Conservation (phyloP, 495 filamentous ascomycete species). For the Hypoxylon intermedium region DNA sequence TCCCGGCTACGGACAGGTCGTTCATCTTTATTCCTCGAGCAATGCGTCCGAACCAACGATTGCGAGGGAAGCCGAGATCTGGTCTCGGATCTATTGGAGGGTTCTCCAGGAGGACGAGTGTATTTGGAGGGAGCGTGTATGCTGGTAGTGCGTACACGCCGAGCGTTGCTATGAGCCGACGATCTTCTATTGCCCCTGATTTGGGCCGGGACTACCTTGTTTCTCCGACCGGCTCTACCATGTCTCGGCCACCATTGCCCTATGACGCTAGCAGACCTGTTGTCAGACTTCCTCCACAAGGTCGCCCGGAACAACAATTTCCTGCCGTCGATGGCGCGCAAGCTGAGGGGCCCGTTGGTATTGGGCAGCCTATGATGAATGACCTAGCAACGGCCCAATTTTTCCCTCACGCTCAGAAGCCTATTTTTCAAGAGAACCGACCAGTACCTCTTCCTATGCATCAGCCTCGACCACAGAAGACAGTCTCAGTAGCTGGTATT, state of each 20-base stretch:
- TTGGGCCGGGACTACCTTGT: constrained; percentile 74
- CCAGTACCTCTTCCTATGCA: constrained; percentile 84
- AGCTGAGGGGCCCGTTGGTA: constrained; percentile 15
- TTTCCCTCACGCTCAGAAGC: constrained; percentile 72
- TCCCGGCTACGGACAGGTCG: constrained; percentile 84
- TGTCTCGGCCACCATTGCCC: constrained; percentile 68
- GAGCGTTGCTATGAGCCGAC: constrained; percentile 88
- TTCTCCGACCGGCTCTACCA: constrained; percentile 78
- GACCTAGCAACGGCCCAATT: constrained; percentile 62
- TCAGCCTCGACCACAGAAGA: constrained; percentile 93
- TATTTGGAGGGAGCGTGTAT: constrained; percentile 76
- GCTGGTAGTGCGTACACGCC: constrained; percentile 83
- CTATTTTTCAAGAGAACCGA: constrained; percentile 78
- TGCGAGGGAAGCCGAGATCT: constrained; percentile 75
- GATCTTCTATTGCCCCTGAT: constrained; percentile 84
- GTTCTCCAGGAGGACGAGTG: constrained; percentile 73
- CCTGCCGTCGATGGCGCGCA: constrained; percentile 38
- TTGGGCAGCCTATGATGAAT: constrained; percentile 50
- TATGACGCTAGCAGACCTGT: constrained; percentile 74
- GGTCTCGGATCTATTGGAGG: constrained; percentile 69
- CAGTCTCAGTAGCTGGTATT: constrained; percentile 92
- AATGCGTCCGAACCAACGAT: constrained; percentile 85
- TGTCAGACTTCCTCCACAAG: constrained; percentile 81
- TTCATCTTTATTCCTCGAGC: constrained; percentile 99
- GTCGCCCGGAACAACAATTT: constrained; percentile 46